These are phyloP conservation scores for Spiraea crenata DNA, from an alignment of 331 rosid species.

Conservation along the genomic window DNA sequence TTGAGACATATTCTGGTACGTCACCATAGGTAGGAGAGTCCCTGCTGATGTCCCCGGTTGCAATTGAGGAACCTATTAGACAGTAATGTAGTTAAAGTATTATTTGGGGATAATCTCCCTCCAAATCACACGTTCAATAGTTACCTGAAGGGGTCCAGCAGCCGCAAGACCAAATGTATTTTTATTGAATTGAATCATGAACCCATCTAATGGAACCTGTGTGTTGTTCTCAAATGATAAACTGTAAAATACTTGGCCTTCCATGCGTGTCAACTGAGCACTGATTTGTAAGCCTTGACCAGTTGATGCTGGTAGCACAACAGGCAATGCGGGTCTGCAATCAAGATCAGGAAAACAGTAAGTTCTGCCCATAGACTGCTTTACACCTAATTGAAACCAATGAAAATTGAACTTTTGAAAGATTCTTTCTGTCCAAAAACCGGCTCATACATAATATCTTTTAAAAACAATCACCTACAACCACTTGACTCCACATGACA, in stretches of 20 bases:
- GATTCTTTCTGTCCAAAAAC: neutral
- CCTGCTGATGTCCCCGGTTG: conserved; percentile 74
- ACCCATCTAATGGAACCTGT: conserved; percentile 82
- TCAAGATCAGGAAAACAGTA: conserved; percentile 27
- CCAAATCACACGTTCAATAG: conserved; percentile 1
- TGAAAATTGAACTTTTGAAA: neutral
- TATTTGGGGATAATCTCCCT: neutral
- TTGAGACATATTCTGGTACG: conserved; percentile 90
- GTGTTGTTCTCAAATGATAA: conserved; percentile 80
- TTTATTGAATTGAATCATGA: conserved; percentile 99
- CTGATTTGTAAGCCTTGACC: conserved; percentile 98
- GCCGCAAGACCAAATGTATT: conserved; percentile 96
- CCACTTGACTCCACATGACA: conserved; percentile 5
- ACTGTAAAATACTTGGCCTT: conserved; percentile 85
- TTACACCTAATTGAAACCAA: neutral
- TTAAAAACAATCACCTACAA: neutral
- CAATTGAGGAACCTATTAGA: conserved; percentile 72
- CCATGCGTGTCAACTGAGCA: conserved; percentile 75
- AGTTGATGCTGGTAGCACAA: conserved; percentile 69
- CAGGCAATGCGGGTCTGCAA: conserved; percentile 84
- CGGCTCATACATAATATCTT: neutral
- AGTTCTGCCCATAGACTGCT: conserved; percentile 21
- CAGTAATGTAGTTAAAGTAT: conserved; percentile 23
- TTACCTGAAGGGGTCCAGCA: conserved; percentile 88
- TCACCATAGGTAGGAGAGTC: conserved; percentile 91